Evolutionary conservation across 2,329 filamentous ascomycete species (phyloP), one percentile per base, ranked within the genome.

Genomic region (Monosporascus sp.): DNA sequence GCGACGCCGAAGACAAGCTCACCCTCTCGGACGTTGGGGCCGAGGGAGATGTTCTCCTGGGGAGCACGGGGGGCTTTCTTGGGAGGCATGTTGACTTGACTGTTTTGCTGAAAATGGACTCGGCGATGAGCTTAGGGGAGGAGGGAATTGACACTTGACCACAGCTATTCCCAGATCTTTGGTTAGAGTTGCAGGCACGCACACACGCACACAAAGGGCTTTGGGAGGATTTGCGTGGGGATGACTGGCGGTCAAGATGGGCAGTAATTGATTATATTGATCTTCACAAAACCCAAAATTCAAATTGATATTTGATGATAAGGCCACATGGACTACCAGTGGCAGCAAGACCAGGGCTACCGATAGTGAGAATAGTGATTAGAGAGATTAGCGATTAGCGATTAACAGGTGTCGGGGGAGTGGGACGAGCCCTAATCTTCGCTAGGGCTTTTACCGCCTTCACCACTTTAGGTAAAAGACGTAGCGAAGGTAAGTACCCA

Each of bases 11-110:
- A 97, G 77, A 96, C 91, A 77, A 96, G 89, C 82, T 96, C 75
- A 93, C 90, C 92, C 84, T 97, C 93, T 74, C 92, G 88, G 81
- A 92, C 89, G 78, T 96, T 90, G 74, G 94, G 94, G 70, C 94
- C 94, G 70, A 97, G 86, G 78, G 89, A 92, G 83, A 99, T 94
- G 82, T 99, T 99, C 87, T 97, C 94, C 82, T 93, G 86, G 69
- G 84, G 83, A 71, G 89, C 85, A 74, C 87, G 83, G 70, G 84
- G 79, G 76, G 87, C 86, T 83, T 93, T 92, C 86, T 95, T 95
- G 76, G 92, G 92, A 78, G 92, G 81, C 93, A 97, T 97, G 74
- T 78, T 89, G 82, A 76, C 69, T 70, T 70, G 61, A 68, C 66
- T 58, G 62, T 51, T 54, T 58, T 56, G 58, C 62, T 63, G 56